Percentiles rank a stretch among this genome's conserved stretches.
phyloP scores from a whole-genome alignment of 768 basidiomycete genomes.

The Phylloporus arenicola region DNA sequence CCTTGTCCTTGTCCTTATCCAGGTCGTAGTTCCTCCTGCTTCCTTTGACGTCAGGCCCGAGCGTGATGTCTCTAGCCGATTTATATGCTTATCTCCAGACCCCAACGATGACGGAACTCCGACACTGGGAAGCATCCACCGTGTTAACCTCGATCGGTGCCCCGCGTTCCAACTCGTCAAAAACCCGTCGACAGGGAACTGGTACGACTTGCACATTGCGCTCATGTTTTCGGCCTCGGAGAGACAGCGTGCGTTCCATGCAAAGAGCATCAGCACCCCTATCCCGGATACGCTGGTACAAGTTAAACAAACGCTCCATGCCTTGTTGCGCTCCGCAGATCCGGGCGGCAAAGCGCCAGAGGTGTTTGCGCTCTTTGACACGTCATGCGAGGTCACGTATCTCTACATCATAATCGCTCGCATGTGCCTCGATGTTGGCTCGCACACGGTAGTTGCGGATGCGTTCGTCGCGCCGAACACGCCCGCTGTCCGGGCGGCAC shows the following conservation, averaged over 20 bases:
- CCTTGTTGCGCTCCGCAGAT: slow-evolving; percentile 18
- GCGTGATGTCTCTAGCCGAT: slow-evolving; percentile 17
- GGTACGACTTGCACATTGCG: slow-evolving; percentile 27
- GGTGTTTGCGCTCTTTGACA: slow-evolving; percentile 17
- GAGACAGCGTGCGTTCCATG: neutral
- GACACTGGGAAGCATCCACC: slow-evolving; percentile 36
- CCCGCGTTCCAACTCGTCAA: slow-evolving; percentile 26
- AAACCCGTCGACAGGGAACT: slow-evolving; percentile 10
- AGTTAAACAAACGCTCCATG: slow-evolving; percentile 30
- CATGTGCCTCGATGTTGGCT: slow-evolving; percentile 40
- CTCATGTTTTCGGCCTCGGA: slow-evolving; percentile 24
- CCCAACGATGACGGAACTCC: slow-evolving; percentile 4
- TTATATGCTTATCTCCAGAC: slow-evolving; percentile 20
- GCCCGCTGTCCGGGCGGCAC: neutral
- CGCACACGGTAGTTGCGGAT: slow-evolving; percentile 43
- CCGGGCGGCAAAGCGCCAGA: neutral
- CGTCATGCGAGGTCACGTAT: slow-evolving; percentile 14
- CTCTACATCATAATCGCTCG: slow-evolving; percentile 43
- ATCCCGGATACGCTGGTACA: slow-evolving; percentile 18
- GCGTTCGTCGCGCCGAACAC: slow-evolving; percentile 39
- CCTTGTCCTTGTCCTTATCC: neutral
- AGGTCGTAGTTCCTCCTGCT: slow-evolving; percentile 19
- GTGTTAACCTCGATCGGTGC: slow-evolving; percentile 32
- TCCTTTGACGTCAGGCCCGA: slow-evolving; percentile 18
- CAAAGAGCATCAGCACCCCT: slow-evolving; percentile 6